Conservation (phyloP, 768 basidiomycete genomes). For the Favolaschia claudopus region DNA sequence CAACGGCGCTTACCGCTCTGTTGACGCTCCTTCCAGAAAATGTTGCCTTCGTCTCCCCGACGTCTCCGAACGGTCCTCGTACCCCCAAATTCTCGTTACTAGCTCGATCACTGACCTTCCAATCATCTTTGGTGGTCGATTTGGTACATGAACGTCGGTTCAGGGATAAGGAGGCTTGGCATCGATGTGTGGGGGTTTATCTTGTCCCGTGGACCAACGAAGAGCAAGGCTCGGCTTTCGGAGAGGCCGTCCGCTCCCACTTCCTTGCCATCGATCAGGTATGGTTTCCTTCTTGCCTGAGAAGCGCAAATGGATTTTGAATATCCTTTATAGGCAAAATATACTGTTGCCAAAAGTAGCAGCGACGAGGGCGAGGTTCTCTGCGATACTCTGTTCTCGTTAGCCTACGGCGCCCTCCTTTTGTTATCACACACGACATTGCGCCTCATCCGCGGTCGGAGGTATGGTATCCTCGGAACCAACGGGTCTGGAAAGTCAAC, state of each 20-base stretch:
- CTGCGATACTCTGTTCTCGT: constrained; percentile 93
- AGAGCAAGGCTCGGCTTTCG: constrained; percentile 57
- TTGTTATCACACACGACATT: constrained; percentile 94
- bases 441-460: constrained; percentile 86
- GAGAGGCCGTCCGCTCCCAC: constrained; percentile 71
- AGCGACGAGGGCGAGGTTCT: constrained; percentile 84
- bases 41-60: constrained; percentile 49
- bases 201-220: constrained; percentile 73
- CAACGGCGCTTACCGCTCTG: constrained; percentile 62
- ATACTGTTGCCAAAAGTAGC: constrained; percentile 49
- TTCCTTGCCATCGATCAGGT: constrained; percentile 83
- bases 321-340: constrained; percentile 58
- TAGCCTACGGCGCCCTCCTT: constrained; percentile 94
- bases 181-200: constrained; percentile 75
- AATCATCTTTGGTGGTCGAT: constrained; percentile 79
- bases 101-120: constrained; percentile 69
- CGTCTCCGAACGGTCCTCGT: constrained; percentile 58
- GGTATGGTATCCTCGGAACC: constrained; percentile 95
- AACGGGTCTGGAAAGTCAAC: constrained; percentile 98
- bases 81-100: constrained; percentile 65
- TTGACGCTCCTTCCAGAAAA: constrained; percentile 65
- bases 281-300: constrained; percentile 26
- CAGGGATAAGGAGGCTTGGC: constrained; percentile 63
- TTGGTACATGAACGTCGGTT: constrained; percentile 70
- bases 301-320: neutral